phyloP scores from a whole-genome alignment of 768 basidiomycete genomes.

The Leccinum rimulosum region DNA sequence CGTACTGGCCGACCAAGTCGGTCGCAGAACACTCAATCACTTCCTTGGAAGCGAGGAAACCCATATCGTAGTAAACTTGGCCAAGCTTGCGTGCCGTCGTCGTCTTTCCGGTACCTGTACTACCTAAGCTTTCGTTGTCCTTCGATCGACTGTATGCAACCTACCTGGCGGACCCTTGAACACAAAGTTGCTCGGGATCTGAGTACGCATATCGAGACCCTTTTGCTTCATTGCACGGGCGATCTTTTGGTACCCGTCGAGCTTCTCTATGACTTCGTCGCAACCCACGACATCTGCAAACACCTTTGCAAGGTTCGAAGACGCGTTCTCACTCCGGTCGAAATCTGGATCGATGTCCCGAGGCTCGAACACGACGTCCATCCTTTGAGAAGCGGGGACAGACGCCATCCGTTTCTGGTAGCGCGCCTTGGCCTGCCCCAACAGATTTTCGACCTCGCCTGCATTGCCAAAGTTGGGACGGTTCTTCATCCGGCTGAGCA shows the following conservation, averaged over 20 bases:
- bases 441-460: conserved; percentile 63
- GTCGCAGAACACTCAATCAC: conserved; percentile 70
- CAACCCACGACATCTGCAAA: conserved; percentile 66
- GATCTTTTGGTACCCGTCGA: conserved; percentile 52
- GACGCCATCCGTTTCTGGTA: conserved; percentile 41
- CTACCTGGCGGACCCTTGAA: conserved; percentile 74
- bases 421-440: conserved; percentile 50
- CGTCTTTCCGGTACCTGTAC: conserved; percentile 61
- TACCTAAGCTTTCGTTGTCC: neutral
- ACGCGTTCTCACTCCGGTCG: conserved; percentile 47
- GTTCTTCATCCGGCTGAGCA: conserved; percentile 34
- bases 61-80: conserved; percentile 65
- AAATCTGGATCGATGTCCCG: conserved; percentile 66
- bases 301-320: conserved; percentile 50
- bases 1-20: conserved; percentile 68
- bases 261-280: conserved; percentile 48
- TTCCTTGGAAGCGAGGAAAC: conserved; percentile 46
- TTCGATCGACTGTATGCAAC: neutral
- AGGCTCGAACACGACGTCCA: conserved; percentile 38
- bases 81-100: conserved; percentile 64
- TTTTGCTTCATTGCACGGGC: conserved; percentile 41
- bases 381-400: conserved; percentile 22
- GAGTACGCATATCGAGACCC: conserved; percentile 43
- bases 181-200: conserved; percentile 61
- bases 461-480: conserved; percentile 67